A percentile compares a stretch with the other conserved stretches of the same genome.
Evolutionary conservation across 2,329 filamentous ascomycete genomes (phyloP).

Genomic region (Aspergillus tubingensis): DNA sequence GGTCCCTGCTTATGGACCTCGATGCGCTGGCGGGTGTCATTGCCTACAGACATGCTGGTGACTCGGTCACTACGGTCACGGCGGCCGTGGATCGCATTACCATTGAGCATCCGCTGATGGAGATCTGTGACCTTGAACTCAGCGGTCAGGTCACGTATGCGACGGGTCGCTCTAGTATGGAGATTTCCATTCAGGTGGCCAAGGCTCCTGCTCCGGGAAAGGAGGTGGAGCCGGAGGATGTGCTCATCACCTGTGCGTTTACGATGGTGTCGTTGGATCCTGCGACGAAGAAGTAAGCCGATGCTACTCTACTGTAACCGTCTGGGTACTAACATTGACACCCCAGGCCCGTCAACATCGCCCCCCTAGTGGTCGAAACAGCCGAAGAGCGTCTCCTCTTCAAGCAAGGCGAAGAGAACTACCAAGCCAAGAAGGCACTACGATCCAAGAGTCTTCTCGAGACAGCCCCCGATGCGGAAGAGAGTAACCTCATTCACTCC

Average conservation of each 20-base stretch:
- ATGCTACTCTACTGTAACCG: background rate
- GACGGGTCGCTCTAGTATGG: slow-evolving; percentile 70
- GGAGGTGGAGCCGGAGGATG: slow-evolving; percentile 57
- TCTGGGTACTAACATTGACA: slow-evolving; percentile 6
- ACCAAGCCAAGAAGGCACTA: slow-evolving; percentile 65
- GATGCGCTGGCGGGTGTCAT: slow-evolving; percentile 76
- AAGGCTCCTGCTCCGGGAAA: slow-evolving; percentile 65
- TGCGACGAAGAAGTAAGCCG: slow-evolving; percentile 60
- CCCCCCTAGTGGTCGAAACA: slow-evolving; percentile 63
- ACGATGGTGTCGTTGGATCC: slow-evolving; percentile 77
- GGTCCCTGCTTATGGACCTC: slow-evolving; percentile 76
- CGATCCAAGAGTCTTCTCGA: slow-evolving; percentile 63
- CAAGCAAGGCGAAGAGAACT: slow-evolving; percentile 65
- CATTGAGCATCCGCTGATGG: slow-evolving; percentile 70
- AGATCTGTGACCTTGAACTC: slow-evolving; percentile 77
- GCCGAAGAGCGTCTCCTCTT: slow-evolving; percentile 66
- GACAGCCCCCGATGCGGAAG: slow-evolving; percentile 69
- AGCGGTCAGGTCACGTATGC: slow-evolving; percentile 71
- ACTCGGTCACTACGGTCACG: slow-evolving; percentile 64
- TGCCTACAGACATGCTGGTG: slow-evolving; percentile 71
- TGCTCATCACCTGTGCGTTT: slow-evolving; percentile 71
- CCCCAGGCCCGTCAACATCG: slow-evolving; percentile 60
- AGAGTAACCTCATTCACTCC: slow-evolving; percentile 70
- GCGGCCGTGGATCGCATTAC: slow-evolving; percentile 65
- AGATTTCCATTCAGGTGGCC: slow-evolving; percentile 72